Conservation (phyloP, 441 rosid species). For the Pelargonium cotyledonis region DNA sequence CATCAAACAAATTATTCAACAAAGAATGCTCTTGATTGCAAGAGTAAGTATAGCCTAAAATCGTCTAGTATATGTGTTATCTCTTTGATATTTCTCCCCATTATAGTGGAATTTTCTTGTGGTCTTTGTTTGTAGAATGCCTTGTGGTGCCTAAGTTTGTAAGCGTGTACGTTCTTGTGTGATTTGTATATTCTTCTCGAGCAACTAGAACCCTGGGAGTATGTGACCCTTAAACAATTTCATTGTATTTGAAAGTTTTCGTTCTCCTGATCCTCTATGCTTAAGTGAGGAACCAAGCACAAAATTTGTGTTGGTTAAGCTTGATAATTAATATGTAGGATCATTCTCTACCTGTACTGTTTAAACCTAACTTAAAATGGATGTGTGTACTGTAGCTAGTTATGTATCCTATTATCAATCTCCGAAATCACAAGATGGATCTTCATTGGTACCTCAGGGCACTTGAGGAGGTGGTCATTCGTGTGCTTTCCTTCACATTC, state of each 20-base stretch:
- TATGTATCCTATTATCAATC: slow-evolving; percentile 77
- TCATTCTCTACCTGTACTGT: not conserved
- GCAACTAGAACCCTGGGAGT: too few relatives aligned
- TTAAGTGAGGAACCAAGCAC: not conserved
- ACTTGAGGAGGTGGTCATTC: slow-evolving; percentile 76
- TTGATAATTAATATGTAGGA: slow-evolving; percentile 5
- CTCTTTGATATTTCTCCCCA: not conserved
- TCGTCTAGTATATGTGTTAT: not conserved
- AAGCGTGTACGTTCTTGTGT: not conserved
- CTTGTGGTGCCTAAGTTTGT: not conserved
- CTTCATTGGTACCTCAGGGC: slow-evolving; percentile 92
- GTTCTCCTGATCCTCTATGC: not conserved
- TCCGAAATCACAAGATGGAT: slow-evolving; percentile 86
- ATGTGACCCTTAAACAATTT: too few relatives aligned
- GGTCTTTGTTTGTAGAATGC: not conserved
- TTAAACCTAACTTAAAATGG: slow-evolving; percentile 21
- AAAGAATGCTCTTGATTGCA: too few relatives aligned
- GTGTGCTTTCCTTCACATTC: slow-evolving; percentile 60
- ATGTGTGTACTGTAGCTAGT: slow-evolving; percentile 47
- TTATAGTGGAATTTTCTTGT: not conserved
- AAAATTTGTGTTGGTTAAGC: slow-evolving; percentile 5
- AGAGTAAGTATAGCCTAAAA: not conserved
- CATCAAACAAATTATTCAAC: not conserved
- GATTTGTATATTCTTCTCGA: too few relatives aligned
- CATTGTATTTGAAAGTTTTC: not conserved